Evolutionary conservation across 2,329 filamentous ascomycete genomes (phyloP), one percentile per base, ranked within the genome.

Genomic region (Diaporthe destruens): DNA sequence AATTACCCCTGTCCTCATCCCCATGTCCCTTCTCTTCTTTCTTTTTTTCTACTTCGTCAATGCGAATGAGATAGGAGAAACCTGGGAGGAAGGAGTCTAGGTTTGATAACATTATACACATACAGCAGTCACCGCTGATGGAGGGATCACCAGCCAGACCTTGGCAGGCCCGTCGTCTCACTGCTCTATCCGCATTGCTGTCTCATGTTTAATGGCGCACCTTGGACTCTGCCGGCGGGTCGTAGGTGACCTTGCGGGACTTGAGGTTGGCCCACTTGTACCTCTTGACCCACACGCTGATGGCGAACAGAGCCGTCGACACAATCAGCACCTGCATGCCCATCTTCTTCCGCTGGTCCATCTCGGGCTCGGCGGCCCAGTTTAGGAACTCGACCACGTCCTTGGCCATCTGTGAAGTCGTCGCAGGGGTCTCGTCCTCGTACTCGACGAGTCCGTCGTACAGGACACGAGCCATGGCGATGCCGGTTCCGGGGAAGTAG

Each of bases 301-400:
- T 80, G 72, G 94, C 94, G 82, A 94, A 93, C 76, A 99, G 88
- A 75, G 92, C 90, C 75, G 92, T 89, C 71, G 91, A 91, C 77
- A 98, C 90, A 77, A 93, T 91, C 79, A 99, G 84, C 70, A 97
- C 94, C 92, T 99, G 98, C 90, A 97, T 91, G 80, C 96, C 96
- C 96, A 98, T 99, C 88, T 95, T 96, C 93, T 99, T 99, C 82
- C 96, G 93, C 83, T 98, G 92, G 82, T 99, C 96, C 95, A 98
- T 98, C 89, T 99, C 96, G 63, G 96, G 96, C 88, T 99, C 96
- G 72, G 96, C 95, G 70, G 96, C 90, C 96, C 96, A 99, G 92
- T 99, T 98, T 82, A 99, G 90, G 88, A 99, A 99, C 87, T 99
- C 96, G 74, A 93, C 92, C 74, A 99, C 96, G 80, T 99, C 96